phyloP scores from a whole-genome alignment of 2,329 filamentous ascomycete genomes.

The Beauveria scarabaeidicola region DNA sequence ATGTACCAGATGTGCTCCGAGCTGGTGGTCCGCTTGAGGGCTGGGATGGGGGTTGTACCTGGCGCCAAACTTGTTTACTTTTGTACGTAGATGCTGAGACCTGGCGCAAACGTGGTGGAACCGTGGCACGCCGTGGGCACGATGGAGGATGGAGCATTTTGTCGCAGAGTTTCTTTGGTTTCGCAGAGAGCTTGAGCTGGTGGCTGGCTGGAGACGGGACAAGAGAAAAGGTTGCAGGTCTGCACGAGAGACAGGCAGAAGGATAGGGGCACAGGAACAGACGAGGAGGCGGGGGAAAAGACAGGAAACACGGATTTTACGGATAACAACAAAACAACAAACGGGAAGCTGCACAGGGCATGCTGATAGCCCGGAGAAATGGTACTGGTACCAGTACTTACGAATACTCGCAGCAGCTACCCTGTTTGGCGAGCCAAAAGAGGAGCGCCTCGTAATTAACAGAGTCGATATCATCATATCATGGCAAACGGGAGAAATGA shows the following conservation, averaged over 20 bases:
- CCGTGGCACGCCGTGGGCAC: not conserved
- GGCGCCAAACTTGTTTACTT: not conserved
- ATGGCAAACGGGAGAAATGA: slow-evolving; percentile 4
- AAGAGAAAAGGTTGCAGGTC: not conserved
- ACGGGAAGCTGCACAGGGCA: not conserved
- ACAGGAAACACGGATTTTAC: not conserved
- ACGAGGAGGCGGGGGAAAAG: not conserved
- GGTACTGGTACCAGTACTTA: too few relatives aligned
- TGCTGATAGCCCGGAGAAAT: not conserved
- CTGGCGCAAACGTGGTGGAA: not conserved
- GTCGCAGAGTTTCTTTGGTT: slow-evolving; percentile 11
- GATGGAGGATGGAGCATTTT: not conserved
- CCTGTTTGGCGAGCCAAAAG: not conserved
- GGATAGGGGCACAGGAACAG: not conserved
- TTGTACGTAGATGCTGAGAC: not conserved
- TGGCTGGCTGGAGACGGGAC: not conserved
- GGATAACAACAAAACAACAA: slow-evolving; percentile 6
- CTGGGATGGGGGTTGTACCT: not conserved
- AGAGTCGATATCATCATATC: not conserved
- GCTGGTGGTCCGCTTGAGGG: not conserved
- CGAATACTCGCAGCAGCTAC: not conserved
- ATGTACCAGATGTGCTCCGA: not conserved
- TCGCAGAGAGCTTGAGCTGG: not conserved
- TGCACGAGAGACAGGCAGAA: not conserved
- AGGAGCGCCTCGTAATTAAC: not conserved